Evolutionary conservation across 2,329 filamentous ascomycete genomes (phyloP).

Genomic region (Botrytis medusae): DNA sequence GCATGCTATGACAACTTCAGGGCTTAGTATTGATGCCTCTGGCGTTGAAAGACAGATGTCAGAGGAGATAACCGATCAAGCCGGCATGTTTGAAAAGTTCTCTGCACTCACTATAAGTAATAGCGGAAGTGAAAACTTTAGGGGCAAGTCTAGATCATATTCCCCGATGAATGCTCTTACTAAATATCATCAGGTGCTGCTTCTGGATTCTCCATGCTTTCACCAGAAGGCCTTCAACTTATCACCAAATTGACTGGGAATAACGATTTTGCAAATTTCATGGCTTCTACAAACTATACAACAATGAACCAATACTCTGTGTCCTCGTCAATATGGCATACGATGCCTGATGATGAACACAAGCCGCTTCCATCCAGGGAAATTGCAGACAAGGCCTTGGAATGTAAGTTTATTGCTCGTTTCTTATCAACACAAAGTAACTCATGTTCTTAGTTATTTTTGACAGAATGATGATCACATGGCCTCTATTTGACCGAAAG

Average conservation of each 20-base stretch:
- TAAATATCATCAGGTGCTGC: constrained; percentile 27
- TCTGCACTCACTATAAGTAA: constrained; percentile 29
- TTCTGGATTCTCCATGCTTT: constrained; percentile 35
- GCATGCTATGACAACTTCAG: constrained; percentile 28
- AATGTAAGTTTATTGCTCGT: constrained; percentile 26
- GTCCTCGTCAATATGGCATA: constrained; percentile 25
- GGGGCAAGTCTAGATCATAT: constrained; percentile 25
- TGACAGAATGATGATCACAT: neutral
- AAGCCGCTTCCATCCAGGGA: constrained; percentile 29
- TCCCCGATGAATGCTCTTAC: neutral
- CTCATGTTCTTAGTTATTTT: constrained; percentile 11
- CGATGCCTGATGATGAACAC: constrained; percentile 26
- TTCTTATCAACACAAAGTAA: neutral
- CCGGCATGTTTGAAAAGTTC: constrained; percentile 29
- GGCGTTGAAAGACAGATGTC: constrained; percentile 23
- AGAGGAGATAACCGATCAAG: constrained; percentile 28
- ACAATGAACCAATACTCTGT: neutral
- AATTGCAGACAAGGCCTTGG: constrained; percentile 28
- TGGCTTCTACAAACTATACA: neutral
- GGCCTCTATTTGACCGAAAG: constrained; percentile 28
- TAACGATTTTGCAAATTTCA: neutral
- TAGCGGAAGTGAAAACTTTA: constrained; percentile 28
- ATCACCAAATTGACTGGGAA: constrained; percentile 24
- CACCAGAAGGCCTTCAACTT: constrained; percentile 32
- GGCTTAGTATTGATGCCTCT: constrained; percentile 17